Evolutionary conservation across 2,329 filamentous ascomycete genomes (phyloP), one percentile per base, ranked within the genome.

Genomic region (Colletotrichum destructivum): DNA sequence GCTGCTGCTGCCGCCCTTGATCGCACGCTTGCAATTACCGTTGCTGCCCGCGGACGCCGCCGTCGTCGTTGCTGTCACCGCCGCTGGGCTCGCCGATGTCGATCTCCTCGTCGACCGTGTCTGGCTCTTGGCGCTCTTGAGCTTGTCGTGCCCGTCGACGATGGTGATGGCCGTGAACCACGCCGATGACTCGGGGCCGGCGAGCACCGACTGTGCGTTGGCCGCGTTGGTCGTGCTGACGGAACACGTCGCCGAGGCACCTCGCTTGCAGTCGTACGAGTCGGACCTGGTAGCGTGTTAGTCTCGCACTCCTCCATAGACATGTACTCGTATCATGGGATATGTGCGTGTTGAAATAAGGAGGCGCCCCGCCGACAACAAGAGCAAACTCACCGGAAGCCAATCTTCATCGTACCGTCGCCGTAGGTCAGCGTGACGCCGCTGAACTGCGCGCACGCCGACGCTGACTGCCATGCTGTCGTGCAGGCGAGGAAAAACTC

Each of bases 131-230:
- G 63, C 31, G n/a, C 23, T 61, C 7, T 16, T 49, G 35, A 70
- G 57, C 9, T 70, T 72, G 15, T 70, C 66, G 38, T 51, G 47
- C 1, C 70, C 70, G 15, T 18, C 54, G 1, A 72, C 51, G 56
- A 72, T 57, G 4, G 70, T 72, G 51, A 72, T 62, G n/a, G 70
- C 70, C 23, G 66, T 70, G 49, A 66, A 62, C 56, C 66, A 66
- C 56, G 61, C 51, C 15, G 55, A 38, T 44, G 65, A 69, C 44
- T 59, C 65, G 40, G 54, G n/a, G 49, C 60, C n/a, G 21, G 51
- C n/a, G 21, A 69, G 47, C 11, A 68, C 23, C 0, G 68, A 51
- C 49, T 54, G 26, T 26, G 54, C 26, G 46, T 23, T 54, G 15
- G 52, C 49, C 26, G 38, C 40, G 38, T 23, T 40, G 5, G 46